Evolutionary conservation across 2,329 filamentous ascomycete genomes (phyloP).

Genomic region (Zasmidium cellare): DNA sequence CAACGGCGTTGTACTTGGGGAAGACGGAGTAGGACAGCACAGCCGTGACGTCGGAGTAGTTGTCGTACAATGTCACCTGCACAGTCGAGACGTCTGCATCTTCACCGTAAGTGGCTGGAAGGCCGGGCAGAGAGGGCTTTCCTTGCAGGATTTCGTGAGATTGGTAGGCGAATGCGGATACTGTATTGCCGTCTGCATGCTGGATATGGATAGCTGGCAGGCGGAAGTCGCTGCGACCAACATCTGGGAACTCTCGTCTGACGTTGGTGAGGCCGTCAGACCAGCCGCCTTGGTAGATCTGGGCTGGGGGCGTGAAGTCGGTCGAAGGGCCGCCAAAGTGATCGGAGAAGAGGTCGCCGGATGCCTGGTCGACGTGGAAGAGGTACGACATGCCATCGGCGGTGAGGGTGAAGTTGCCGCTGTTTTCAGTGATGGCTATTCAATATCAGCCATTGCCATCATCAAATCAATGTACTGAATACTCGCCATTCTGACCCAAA

Average conservation of each 20-base stretch:
- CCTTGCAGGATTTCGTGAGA: constrained; percentile 57
- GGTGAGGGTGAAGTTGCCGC: constrained; percentile 58
- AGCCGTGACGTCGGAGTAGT: constrained; percentile 58
- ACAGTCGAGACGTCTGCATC: constrained; percentile 60
- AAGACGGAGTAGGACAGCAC: constrained; percentile 66
- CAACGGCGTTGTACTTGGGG: constrained; percentile 61
- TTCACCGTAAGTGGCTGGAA: constrained; percentile 61
- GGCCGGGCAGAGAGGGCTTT: constrained; percentile 57
- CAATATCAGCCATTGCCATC: background rate
- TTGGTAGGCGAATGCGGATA: constrained; percentile 60
- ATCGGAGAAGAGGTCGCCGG: constrained; percentile 59
- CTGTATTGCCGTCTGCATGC: constrained; percentile 59
- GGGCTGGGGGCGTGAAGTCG: constrained; percentile 51
- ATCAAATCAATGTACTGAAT: background rate
- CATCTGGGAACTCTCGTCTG: constrained; percentile 64
- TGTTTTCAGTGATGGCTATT: constrained; percentile 55
- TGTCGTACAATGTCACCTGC: constrained; percentile 59
- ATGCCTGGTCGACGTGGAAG: constrained; percentile 60
- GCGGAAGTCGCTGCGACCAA: constrained; percentile 64
- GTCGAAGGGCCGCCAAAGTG: constrained; percentile 61
- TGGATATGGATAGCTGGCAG: constrained; percentile 62
- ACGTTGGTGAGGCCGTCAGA: constrained; percentile 50
- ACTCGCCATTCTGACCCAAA: background rate
- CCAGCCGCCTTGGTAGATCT: constrained; percentile 53
- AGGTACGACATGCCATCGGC: constrained; percentile 61